phyloP scores from a whole-genome alignment of 2,329 filamentous ascomycete genomes.

The Davidsoniella virescens region DNA sequence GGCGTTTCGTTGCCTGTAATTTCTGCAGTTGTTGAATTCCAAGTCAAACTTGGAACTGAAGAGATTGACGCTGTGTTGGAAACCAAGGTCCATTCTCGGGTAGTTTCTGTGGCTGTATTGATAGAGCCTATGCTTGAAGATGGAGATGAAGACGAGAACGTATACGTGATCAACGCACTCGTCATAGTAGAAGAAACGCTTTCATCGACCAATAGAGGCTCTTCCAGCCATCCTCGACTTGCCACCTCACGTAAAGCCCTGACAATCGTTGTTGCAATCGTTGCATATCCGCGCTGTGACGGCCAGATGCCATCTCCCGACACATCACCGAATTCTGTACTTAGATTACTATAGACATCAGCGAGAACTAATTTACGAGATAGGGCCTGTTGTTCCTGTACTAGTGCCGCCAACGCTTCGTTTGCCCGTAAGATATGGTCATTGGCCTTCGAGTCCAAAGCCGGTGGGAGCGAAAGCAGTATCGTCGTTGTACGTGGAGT shows the following conservation, averaged over 20 bases:
- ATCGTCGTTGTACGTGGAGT: conserved; percentile 20
- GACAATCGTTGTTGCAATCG: conserved; percentile 22
- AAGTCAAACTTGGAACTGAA: no score
- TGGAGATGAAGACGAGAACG: no score
- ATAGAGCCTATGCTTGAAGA: no score
- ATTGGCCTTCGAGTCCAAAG: conserved; percentile 13
- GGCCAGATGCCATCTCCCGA: conserved; percentile 21
- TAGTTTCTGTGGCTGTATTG: neutral
- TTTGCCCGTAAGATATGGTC: no score
- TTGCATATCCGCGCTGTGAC: conserved; percentile 20
- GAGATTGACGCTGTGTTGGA: no score
- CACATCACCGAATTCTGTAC: conserved; percentile 16
- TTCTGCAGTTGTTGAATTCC: neutral
- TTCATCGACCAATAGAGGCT: neutral
- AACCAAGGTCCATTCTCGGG: neutral
- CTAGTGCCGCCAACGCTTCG: no score
- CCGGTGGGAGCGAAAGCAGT: conserved; percentile 20
- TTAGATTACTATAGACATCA: conserved; percentile 20
- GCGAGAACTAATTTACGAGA: conserved; percentile 19
- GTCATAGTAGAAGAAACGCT: no score
- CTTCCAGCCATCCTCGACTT: conserved; percentile 8
- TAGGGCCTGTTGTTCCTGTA: conserved; percentile 12
- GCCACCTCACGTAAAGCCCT: conserved; percentile 18
- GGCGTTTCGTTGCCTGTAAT: neutral
- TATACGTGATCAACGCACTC: no score